Evolutionary conservation across 148 eudicot genomes (phyloP), one percentile per base, ranked within the genome.

Genomic region (Heliamphora exappendiculata): DNA sequence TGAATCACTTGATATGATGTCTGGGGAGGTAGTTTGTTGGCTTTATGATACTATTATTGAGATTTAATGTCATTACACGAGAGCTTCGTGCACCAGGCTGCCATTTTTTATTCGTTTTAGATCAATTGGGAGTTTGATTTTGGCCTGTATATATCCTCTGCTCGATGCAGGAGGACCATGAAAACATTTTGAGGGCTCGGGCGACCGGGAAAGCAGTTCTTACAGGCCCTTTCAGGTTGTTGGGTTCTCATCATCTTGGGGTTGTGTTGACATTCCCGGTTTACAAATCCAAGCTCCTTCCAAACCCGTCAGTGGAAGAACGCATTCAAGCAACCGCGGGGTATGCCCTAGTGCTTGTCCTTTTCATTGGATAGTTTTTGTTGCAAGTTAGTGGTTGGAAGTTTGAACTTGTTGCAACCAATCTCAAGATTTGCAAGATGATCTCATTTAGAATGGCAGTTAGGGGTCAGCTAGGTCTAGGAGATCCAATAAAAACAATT

Each of bases 131-230:
- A 26, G 41, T 47, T 49, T 64, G 45, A 63, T 49, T 22, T 49
- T 34, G n/a, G 16, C 44, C 11, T 53, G 8, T 51, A 26, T 53
- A 7, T 28, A 20, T n/a, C n/a, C n/a, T n/a, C n/a, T n/a, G n/a
- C n/a, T 66, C 39, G 41, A 29, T 77, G 31, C 81, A 90, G 94
- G 94, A 90, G 85, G 94, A 90, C 70, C 87, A 86, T 31, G 90
- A 84, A 79, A 90, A 90, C 72, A 88, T 90, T 36, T 74, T 90
- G 86, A 82, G 85, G 81, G 91, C 94, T 31, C 78, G 91, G 84
- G 87, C 88, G 7, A 88, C 89, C 3, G 91, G 94, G 45, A 90
- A 90, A 73, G 94, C 91, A 26, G 91, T 90, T 76, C 91, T 90
- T 45, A 90, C 94, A 3, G 76, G 83, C 74, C 94, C 91, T 0